Conservation (phyloP, 2,329 filamentous ascomycete species). For the Alternaria gansuensis region DNA sequence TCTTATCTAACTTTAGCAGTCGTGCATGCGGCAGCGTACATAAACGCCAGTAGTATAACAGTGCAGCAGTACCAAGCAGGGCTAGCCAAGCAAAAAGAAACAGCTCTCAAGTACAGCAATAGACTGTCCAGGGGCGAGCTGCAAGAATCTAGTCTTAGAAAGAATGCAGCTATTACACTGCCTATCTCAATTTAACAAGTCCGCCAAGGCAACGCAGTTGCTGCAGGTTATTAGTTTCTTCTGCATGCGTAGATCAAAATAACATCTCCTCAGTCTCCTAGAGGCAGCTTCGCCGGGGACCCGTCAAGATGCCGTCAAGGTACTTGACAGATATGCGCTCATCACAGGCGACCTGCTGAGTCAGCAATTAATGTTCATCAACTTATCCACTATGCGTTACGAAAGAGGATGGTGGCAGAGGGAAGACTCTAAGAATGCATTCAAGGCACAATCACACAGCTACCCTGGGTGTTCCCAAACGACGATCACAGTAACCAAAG, state of each 20-base stretch:
- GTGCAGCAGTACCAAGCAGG: constrained; percentile 26
- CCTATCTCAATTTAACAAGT: constrained; percentile 14
- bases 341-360: constrained; percentile 22
- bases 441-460: no score
- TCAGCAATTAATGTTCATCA: constrained; percentile 24
- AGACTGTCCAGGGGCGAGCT: constrained; percentile 45
- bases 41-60: constrained; percentile 17
- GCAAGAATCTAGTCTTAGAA: constrained; percentile 18
- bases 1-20: no score
- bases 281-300: no score
- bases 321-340: constrained; percentile 18
- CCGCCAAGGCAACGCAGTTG: constrained; percentile 34
- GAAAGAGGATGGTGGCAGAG: constrained; percentile 17
- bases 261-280: no score
- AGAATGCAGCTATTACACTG: no score
- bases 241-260: no score
- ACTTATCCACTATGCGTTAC: constrained; percentile 25
- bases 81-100: not conserved
- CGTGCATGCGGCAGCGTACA: no score
- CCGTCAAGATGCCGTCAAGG: no score
- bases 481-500: no score
- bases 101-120: constrained; percentile 37
- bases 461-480: no score
- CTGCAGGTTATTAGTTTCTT: constrained; percentile 28
- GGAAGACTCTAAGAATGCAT: no score